Conservation (phyloP, 139 green algal genomes). For the Nannochloris sp. region DNA sequence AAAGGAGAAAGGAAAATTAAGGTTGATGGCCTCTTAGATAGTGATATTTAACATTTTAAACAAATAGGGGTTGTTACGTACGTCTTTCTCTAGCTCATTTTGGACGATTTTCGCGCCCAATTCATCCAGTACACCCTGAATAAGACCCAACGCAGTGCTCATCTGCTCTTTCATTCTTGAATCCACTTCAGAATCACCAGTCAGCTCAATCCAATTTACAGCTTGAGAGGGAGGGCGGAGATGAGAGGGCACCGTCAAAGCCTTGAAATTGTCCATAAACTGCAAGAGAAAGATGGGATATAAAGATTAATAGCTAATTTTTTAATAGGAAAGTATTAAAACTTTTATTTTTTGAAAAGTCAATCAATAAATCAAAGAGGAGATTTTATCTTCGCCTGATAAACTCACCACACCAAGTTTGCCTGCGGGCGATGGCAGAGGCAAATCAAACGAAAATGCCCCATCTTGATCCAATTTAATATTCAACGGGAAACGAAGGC, state of each 20-base stretch:
- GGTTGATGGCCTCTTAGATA: too few species aligned
- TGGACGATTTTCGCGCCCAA: constrained; percentile 14
- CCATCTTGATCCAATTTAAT: constrained; percentile 44
- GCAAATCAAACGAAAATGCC: constrained; percentile 43
- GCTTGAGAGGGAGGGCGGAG: constrained; percentile 39
- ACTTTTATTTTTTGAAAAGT: background rate
- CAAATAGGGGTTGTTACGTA: too few species aligned
- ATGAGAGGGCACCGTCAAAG: constrained; percentile 37
- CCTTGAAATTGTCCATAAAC: constrained; percentile 46
- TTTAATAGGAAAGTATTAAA: too few species aligned
- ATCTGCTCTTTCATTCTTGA: constrained; percentile 16
- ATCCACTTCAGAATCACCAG: constrained; percentile 33
- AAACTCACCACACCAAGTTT: constrained; percentile 13
- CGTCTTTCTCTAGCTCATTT: background rate
- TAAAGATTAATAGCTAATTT: too few species aligned
- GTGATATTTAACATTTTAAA: too few species aligned
- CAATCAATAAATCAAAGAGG: background rate
- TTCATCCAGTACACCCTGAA: constrained; percentile 17
- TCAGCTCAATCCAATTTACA: constrained; percentile 31
- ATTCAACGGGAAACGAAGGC: constrained; percentile 32
- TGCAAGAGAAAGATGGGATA: constrained; percentile 14
- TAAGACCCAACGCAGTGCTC: constrained; percentile 7
- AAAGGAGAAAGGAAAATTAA: too few species aligned
- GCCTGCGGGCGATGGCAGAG: constrained; percentile 39
- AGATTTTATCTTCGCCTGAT: background rate